Evolutionary conservation across 2,329 filamentous ascomycete genomes (phyloP).

Genomic region (Stemphylium vesicarium): DNA sequence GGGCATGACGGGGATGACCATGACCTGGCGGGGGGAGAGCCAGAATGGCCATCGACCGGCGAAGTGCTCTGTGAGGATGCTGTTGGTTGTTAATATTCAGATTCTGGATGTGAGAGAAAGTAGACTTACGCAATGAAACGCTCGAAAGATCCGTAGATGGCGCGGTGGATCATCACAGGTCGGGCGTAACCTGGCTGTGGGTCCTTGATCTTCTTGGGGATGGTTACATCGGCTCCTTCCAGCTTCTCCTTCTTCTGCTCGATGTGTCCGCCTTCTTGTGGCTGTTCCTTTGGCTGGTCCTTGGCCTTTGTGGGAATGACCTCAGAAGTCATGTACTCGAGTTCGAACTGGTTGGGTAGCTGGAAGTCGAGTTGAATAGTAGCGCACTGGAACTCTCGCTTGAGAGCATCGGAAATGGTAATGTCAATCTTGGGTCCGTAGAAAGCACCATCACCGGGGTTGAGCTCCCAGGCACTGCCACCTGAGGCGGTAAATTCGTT

Average conservation of each 20-base stretch:
- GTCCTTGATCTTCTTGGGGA: conserved; percentile 34
- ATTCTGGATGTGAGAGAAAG: neutral
- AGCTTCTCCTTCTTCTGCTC: conserved; percentile 31
- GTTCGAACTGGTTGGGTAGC: conserved; percentile 81
- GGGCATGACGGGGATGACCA: conserved; percentile 79
- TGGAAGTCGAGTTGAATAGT: conserved; percentile 96
- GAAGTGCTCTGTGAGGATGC: conserved; percentile 81
- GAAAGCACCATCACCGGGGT: conserved; percentile 95
- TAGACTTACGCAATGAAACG: conserved; percentile 64
- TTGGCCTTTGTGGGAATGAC: conserved; percentile 51
- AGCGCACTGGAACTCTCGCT: conserved; percentile 85
- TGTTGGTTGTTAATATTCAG: conserved; percentile 21
- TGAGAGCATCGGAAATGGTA: conserved; percentile 85
- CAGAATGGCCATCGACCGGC: conserved; percentile 90
- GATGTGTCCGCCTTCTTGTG: conserved; percentile 34
- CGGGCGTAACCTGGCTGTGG: conserved; percentile 66
- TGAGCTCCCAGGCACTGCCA: conserved; percentile 81
- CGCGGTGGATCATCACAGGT: conserved; percentile 86
- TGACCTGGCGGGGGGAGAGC: conserved; percentile 82
- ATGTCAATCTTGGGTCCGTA: conserved; percentile 99
- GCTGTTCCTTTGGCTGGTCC: conserved; percentile 31
- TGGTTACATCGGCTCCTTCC: conserved; percentile 20
- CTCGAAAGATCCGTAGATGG: conserved; percentile 75
- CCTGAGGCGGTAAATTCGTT: conserved; percentile 69
- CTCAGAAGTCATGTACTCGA: conserved; percentile 83